Conservation (phyloP, 208 protist species). For the Trypanosoma vivax region DNA sequence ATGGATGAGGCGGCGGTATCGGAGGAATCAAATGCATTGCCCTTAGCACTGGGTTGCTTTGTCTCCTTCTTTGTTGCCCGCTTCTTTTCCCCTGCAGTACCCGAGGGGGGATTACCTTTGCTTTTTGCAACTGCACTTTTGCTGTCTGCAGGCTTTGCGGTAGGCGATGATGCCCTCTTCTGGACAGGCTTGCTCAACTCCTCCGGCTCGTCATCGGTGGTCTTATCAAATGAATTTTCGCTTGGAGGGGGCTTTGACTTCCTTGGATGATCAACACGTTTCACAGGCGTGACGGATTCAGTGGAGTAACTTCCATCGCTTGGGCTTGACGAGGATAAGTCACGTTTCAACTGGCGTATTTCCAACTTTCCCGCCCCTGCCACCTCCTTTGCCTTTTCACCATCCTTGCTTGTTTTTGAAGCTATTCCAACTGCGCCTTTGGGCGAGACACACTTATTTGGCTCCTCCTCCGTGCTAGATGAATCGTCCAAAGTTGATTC, state of each 20-base stretch:
- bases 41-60: too few species aligned
- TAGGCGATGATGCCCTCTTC: too few species aligned
- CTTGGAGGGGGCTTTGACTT: not conserved
- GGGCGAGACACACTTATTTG: not conserved
- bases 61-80: too few species aligned
- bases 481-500: not conserved
- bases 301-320: not conserved
- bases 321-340: not conserved
- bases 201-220: not conserved
- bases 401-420: not conserved
- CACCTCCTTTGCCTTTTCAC: not conserved
- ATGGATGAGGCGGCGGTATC: too few species aligned
- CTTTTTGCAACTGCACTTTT: too few species aligned
- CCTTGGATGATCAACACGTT: not conserved
- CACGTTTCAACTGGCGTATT: not conserved
- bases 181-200: not conserved
- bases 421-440: not conserved
- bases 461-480: not conserved
- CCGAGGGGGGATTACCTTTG: too few species aligned
- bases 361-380: not conserved
- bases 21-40: too few species aligned
- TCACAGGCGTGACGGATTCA: not conserved
- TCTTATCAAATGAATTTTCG: conserved; percentile 14
- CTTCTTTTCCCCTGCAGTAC: too few species aligned
- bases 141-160: not conserved